Base-by-base conservation (phyloP, 106 monocot species). In the Allium cepa region DNA sequence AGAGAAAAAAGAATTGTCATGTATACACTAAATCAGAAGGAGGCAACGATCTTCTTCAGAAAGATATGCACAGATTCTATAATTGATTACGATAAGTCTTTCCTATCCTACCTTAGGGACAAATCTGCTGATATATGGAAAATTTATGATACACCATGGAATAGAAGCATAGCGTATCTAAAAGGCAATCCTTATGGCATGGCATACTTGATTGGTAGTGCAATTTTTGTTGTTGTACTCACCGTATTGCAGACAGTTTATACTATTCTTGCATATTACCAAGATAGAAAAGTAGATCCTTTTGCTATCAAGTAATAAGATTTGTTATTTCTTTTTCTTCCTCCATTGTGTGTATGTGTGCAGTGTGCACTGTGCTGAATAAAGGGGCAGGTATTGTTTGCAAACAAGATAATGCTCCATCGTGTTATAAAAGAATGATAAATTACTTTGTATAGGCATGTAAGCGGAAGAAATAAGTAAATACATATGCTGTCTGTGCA, bases 11-110 rank as follows among this genome's bases (percentile, higher is more conserved):
- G 82, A 1, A 71, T 83, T 28, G 51, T 86, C 9, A 76, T 71
- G 66, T 75, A 83, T 50, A 76, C 71, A 69, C 75, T 89, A 27
- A 69, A 75, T 4, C 76, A 62, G 53, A 73, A 71, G 69, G 67
- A 67, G 14, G 85, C 74, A 8, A 75, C 82, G 8, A 62, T 53
- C 3, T 66, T 86, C 18, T 81, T 90, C 76, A 83, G 80, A 63
- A 53, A 61, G 46, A 69, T 83, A 7, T 81, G 86, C 47, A 70
- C 76, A 71, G 80, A 79, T 60, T 77, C 83, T 14, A 71, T 74
- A 16, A 72, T 85, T 62, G 83, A 81, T 71, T 62, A 61, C 1
- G 46, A 83, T 49, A 73, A 77, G 12, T 73, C 79, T 51, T 83
- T 78, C 68, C 59, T 85, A 27, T 73, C 79, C 3, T 26, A 22